Evolutionary conservation across 345 rosid species (phyloP).

Genomic region (Hypericum androsaemum): DNA sequence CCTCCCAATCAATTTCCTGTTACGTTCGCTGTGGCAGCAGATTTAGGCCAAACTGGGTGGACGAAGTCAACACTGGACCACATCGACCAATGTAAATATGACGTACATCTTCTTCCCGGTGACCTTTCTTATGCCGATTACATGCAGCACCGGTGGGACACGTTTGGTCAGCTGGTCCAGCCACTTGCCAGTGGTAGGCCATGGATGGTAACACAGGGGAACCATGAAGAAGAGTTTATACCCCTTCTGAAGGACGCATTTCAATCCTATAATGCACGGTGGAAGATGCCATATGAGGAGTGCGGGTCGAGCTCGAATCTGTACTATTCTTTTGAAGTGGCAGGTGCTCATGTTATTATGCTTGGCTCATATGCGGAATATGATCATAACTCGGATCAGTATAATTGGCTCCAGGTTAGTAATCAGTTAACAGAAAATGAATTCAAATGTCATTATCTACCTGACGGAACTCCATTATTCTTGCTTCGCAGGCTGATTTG

Average conservation of each 20-base stretch:
- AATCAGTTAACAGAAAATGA: neutral
- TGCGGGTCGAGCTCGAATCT: conserved; percentile 88
- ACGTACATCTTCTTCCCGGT: conserved; percentile 82
- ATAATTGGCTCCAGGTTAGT: conserved; percentile 74
- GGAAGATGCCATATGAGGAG: conserved; percentile 92
- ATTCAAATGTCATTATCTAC: too few relatives aligned
- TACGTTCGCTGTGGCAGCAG: conserved; percentile 87
- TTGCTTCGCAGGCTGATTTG: conserved; percentile 54
- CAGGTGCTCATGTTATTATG: conserved; percentile 75
- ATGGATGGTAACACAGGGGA: conserved; percentile 98
- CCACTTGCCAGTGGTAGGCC: conserved; percentile 91
- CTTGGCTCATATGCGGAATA: conserved; percentile 78
- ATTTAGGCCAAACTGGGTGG: conserved; percentile 96
- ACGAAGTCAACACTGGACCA: conserved; percentile 86
- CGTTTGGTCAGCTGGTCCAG: conserved; percentile 81
- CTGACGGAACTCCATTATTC: neutral
- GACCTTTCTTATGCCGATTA: conserved; percentile 94
- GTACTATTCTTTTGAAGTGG: conserved; percentile 85
- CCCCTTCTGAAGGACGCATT: conserved; percentile 60
- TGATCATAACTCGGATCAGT: conserved; percentile 58
- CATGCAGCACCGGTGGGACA: conserved; percentile 79
- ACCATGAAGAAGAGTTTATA: conserved; percentile 77
- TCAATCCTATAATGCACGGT: conserved; percentile 66
- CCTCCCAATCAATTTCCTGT: conserved; percentile 72
- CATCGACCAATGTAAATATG: conserved; percentile 60